phyloP scores from a whole-genome alignment of 1,139 yeast genomes.

The Nadsonia commutata region DNA sequence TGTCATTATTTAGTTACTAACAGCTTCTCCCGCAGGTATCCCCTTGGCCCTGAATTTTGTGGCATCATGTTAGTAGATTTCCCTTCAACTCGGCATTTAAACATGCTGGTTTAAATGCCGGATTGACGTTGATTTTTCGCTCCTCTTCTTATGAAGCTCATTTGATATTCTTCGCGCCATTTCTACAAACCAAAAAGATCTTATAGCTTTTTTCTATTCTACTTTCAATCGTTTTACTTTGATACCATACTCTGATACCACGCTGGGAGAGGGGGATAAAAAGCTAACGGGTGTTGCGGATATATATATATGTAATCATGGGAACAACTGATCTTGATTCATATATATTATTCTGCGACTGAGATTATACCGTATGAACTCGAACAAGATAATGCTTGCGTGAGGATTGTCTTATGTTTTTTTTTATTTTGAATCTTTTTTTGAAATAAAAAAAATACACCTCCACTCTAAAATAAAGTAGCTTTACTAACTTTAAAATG shows the following conservation, averaged over 20 bases:
- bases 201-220: not conserved
- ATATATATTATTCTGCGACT: slow-evolving; percentile 25
- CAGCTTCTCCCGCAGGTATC: slow-evolving; percentile 19
- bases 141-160: not conserved
- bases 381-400: slow-evolving; percentile 87
- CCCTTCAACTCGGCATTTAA: slow-evolving; percentile 2
- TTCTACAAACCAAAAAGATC: not conserved
- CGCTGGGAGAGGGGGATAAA: slow-evolving; percentile 3
- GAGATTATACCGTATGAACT: slow-evolving; percentile 70
- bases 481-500: not conserved
- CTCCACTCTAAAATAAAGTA: not conserved
- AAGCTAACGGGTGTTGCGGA: slow-evolving; percentile 7
- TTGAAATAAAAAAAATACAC: not conserved
- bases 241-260: not conserved
- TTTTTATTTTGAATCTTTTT: slow-evolving; percentile 6
- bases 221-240: slow-evolving; percentile 1
- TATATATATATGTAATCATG: not conserved
- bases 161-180: not conserved
- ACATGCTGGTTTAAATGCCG: no score
- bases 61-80: slow-evolving; percentile 61
- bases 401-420: slow-evolving; percentile 38
- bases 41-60: slow-evolving; percentile 75
- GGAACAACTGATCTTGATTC: slow-evolving; percentile 3
- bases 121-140: no score
- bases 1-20: slow-evolving; percentile 1